Conservation (phyloP, 768 basidiomycete genomes). For the Ramaria rubella region DNA sequence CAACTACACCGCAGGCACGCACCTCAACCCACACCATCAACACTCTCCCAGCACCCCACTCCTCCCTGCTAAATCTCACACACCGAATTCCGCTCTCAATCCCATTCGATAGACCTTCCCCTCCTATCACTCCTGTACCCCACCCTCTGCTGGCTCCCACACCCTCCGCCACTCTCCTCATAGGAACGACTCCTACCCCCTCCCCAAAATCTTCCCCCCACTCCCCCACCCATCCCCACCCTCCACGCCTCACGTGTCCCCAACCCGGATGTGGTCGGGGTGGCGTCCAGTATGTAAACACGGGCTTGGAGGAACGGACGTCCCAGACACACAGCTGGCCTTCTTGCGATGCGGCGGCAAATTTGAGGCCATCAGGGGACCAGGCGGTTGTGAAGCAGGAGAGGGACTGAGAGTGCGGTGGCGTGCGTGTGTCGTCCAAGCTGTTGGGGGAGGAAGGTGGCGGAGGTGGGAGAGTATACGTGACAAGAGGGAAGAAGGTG, state of each 20-base stretch:
- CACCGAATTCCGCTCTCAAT: too few species aligned
- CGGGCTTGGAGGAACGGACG: constrained; percentile 62
- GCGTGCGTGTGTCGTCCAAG: neutral
- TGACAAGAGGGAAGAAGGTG: constrained; percentile 58
- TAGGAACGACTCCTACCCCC: too few species aligned
- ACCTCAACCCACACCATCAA: too few species aligned
- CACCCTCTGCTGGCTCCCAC: too few species aligned
- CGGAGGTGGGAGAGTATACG: constrained; percentile 54
- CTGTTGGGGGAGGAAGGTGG: constrained; percentile 16
- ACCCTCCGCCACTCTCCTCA: too few species aligned
- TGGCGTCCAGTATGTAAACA: constrained; percentile 59
- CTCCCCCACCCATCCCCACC: constrained; percentile 19
- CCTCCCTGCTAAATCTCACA: too few species aligned
- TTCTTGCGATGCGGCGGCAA: constrained; percentile 79
- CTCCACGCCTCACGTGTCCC: too few species aligned
- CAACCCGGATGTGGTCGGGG: too few species aligned
- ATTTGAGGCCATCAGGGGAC: constrained; percentile 67
- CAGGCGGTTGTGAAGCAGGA: constrained; percentile 76
- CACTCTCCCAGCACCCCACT: too few species aligned
- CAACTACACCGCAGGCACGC: too few species aligned
- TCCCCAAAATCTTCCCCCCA: constrained; percentile 47
- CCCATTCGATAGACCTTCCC: too few species aligned
- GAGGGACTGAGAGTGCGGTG: constrained; percentile 18
- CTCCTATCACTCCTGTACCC: too few species aligned
- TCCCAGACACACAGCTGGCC: constrained; percentile 80